These are phyloP conservation scores for Aegilops sharonensis DNA, from an alignment of 176 grass and related monocot species.

Conservation along the genomic window DNA sequence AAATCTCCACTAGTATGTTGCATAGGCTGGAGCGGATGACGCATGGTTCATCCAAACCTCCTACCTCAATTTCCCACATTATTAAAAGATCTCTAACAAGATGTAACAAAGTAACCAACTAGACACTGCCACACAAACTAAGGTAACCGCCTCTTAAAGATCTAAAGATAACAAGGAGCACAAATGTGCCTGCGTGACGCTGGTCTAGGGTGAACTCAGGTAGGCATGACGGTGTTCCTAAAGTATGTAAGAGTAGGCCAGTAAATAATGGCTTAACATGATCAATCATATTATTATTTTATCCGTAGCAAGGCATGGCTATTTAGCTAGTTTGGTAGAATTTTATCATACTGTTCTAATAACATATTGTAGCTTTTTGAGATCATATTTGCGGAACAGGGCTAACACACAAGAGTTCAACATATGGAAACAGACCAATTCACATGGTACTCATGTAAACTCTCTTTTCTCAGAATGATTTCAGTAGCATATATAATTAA, in stretches of 20 bases:
- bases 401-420: conserved; percentile 2
- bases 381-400: not conserved
- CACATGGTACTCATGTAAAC: not conserved
- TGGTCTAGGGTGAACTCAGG: not conserved
- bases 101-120: not conserved
- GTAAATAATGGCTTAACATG: not conserved
- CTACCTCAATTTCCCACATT: not conserved
- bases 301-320: not conserved
- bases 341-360: not conserved
- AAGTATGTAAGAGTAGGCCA: not conserved
- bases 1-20: not conserved
- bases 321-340: not conserved
- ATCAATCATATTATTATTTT: not conserved
- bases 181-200: not conserved
- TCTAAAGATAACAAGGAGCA: not conserved
- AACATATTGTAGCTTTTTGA: not conserved
- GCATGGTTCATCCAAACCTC: not conserved
- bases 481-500: too few species aligned
- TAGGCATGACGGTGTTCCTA: not conserved
- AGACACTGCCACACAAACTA: not conserved
- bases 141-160: not conserved
- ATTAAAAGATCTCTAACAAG: not conserved
- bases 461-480: not conserved
- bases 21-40: not conserved
- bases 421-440: not conserved